Conservation (phyloP, 495 filamentous ascomycete species). For the Penicillium verhagenii region DNA sequence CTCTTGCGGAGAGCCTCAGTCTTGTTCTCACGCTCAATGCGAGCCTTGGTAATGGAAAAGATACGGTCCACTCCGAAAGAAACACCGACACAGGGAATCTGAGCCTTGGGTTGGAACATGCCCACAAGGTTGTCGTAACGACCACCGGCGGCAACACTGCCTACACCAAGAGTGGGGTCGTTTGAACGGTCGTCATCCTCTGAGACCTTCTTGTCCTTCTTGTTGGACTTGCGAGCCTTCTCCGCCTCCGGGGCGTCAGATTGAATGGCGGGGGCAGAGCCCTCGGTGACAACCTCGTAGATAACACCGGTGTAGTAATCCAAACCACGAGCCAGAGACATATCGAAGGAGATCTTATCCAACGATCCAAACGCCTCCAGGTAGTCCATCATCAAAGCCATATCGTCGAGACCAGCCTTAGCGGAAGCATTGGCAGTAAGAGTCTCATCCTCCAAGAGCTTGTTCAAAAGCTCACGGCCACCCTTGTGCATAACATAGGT, state of each 20-base stretch:
- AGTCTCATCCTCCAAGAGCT: constrained; percentile 59
- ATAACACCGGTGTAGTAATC: constrained; percentile 97
- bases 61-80: constrained; percentile 96
- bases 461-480: constrained; percentile 64
- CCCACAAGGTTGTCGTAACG: constrained; percentile 91
- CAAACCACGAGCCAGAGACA: constrained; percentile 78
- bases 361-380: constrained; percentile 71
- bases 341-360: constrained; percentile 74
- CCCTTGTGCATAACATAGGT: constrained; percentile 73
- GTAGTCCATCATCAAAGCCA: constrained; percentile 79
- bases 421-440: constrained; percentile 67
- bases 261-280: constrained; percentile 62
- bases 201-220: constrained; percentile 56
- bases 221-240: constrained; percentile 52
- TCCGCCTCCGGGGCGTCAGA: constrained; percentile 45
- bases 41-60: constrained; percentile 82
- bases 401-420: constrained; percentile 75
- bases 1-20: constrained; percentile 55
- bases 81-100: constrained; percentile 90
- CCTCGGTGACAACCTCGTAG: constrained; percentile 86
- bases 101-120: constrained; percentile 82
- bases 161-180: constrained; percentile 80
- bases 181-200: constrained; percentile 79
- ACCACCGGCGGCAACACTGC: constrained; percentile 85
- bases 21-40: constrained; percentile 59